Conservation (phyloP, 2,329 filamentous ascomycete species). For the Atkinsonella hypoxylon region DNA sequence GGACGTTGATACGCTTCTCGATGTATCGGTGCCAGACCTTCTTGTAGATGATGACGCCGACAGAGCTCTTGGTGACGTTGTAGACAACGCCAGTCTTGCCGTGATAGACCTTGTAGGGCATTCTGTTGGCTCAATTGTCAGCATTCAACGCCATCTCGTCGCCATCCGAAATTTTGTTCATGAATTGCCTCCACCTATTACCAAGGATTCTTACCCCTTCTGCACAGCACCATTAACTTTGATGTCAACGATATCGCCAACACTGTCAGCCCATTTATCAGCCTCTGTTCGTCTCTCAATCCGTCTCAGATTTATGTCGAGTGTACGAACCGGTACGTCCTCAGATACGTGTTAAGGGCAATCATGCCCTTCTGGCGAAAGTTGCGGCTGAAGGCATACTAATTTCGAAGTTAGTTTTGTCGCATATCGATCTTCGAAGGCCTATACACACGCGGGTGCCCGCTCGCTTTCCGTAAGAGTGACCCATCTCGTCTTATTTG, state of each 20-base stretch:
- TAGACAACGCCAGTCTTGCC: slow-evolving; percentile 97
- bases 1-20: slow-evolving; percentile 99
- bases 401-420: slow-evolving; percentile 15
- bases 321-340: slow-evolving; percentile 63
- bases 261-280: slow-evolving; percentile 44
- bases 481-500: slow-evolving; percentile 62
- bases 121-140: slow-evolving; percentile 44
- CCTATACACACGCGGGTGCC: slow-evolving; percentile 63
- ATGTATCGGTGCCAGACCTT: slow-evolving; percentile 99
- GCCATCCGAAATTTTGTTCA: neutral
- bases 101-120: slow-evolving; percentile 99
- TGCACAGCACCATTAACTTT: slow-evolving; percentile 97
- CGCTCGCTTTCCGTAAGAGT: slow-evolving; percentile 75
- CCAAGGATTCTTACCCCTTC: slow-evolving; percentile 65
- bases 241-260: slow-evolving; percentile 98
- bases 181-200: neutral
- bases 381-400: slow-evolving; percentile 86
- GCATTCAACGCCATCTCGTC: slow-evolving; percentile 9
- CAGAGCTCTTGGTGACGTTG: slow-evolving; percentile 97
- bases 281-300: slow-evolving; percentile 11
- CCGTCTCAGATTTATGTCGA: neutral
- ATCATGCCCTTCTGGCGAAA: slow-evolving; percentile 97
- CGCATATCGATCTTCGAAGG: slow-evolving; percentile 16
- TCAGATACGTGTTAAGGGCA: slow-evolving; percentile 85
- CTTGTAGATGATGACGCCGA: slow-evolving; percentile 99